These are phyloP conservation scores for Xylaria sp. DNA, from an alignment of 2,329 filamentous ascomycete species.

Conservation along the genomic window DNA sequence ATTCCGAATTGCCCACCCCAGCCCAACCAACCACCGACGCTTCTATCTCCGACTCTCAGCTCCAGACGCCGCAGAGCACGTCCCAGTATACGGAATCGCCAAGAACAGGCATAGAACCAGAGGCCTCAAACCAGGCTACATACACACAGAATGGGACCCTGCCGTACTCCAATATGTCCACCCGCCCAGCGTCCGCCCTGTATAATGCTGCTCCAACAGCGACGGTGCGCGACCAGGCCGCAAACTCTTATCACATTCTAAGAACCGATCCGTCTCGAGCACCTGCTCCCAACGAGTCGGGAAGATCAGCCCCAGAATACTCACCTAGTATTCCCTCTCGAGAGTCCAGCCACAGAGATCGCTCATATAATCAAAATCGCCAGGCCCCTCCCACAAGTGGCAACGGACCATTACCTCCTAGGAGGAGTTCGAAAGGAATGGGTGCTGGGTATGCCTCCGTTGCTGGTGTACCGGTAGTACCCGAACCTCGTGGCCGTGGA, in stretches of 20 bases:
- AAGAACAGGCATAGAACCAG: conserved; percentile 42
- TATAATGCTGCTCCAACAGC: conserved; percentile 45
- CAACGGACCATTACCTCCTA: conserved; percentile 75
- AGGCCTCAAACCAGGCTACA: conserved; percentile 42
- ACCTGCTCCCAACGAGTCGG: conserved; percentile 68
- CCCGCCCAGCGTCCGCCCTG: conserved; percentile 50
- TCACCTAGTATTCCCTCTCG: conserved; percentile 71
- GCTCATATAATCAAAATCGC: conserved; percentile 71
- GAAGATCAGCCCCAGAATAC: conserved; percentile 69
- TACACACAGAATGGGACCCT: conserved; percentile 43
- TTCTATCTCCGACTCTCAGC: conserved; percentile 42
- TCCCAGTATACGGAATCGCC: conserved; percentile 40
- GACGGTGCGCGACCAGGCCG: conserved; percentile 51
- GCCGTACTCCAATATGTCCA: conserved; percentile 45
- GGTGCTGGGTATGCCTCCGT: conserved; percentile 64
- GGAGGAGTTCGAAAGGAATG: conserved; percentile 80
- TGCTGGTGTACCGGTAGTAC: conserved; percentile 55
- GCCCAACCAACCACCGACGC: conserved; percentile 41
- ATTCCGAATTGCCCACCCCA: conserved; percentile 46
- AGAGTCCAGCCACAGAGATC: conserved; percentile 76
- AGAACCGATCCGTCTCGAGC: conserved; percentile 69
- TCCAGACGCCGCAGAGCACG: conserved; percentile 40
- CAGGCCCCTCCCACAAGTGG: conserved; percentile 62
- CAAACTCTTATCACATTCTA: conserved; percentile 56
- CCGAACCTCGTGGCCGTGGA: conserved; percentile 48